Conservation (phyloP, 768 basidiomycete species). For the Naganishia friedmannii region DNA sequence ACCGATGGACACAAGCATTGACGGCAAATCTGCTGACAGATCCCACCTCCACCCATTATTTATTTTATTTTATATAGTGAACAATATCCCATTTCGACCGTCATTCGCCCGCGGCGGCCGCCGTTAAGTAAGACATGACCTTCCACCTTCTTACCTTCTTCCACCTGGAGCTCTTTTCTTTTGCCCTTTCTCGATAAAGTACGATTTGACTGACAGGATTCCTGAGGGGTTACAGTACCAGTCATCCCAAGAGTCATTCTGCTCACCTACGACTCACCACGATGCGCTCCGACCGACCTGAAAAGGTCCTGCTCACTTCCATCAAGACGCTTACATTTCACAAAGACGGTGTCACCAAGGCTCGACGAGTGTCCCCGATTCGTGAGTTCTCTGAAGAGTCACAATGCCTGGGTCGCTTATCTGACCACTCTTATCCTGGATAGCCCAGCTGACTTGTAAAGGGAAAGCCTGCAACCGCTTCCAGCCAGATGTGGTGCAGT, state of each 20-base stretch:
- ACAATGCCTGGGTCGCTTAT: neutral
- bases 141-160: slow-evolving; percentile 19
- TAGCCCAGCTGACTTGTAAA: slow-evolving; percentile 70
- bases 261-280: neutral
- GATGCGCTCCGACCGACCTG: slow-evolving; percentile 45
- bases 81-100: too few relatives aligned
- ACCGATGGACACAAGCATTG: too few relatives aligned
- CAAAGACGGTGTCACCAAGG: slow-evolving; percentile 63
- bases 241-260: neutral
- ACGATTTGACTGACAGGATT: too few relatives aligned
- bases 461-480: slow-evolving; percentile 74
- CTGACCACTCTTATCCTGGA: neutral
- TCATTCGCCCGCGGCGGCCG: too few relatives aligned
- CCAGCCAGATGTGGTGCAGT: slow-evolving; percentile 80
- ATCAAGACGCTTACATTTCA: slow-evolving; percentile 78
- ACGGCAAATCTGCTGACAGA: too few relatives aligned
- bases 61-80: too few relatives aligned
- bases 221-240: too few relatives aligned
- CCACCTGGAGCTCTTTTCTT: slow-evolving; percentile 8
- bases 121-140: slow-evolving; percentile 18
- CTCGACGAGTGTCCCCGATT: slow-evolving; percentile 66
- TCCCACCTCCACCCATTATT: too few relatives aligned
- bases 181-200: neutral
- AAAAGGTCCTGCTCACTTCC: slow-evolving; percentile 67
- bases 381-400: slow-evolving; percentile 40